Evolutionary conservation across 2,329 filamentous ascomycete genomes (phyloP).

Genomic region (Xylaria sp.): DNA sequence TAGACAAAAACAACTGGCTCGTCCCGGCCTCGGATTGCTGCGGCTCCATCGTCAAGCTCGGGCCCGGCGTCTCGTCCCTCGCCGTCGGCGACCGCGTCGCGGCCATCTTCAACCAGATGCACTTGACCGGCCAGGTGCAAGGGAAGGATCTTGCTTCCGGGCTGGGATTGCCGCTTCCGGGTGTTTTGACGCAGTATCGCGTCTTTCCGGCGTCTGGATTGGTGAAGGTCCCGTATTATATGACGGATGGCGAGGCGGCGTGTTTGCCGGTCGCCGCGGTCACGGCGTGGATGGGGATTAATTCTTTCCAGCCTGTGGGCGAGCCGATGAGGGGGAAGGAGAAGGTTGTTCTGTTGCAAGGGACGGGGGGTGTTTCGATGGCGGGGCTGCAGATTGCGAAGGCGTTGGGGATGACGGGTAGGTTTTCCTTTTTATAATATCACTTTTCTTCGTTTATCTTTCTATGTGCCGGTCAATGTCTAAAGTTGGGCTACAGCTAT

Average conservation of each 20-base stretch:
- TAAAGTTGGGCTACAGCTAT: conserved; percentile 15
- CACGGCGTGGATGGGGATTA: conserved; percentile 62
- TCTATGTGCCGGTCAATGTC: neutral
- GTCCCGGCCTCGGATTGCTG: conserved; percentile 69
- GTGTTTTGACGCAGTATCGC: conserved; percentile 54
- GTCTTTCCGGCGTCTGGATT: conserved; percentile 53
- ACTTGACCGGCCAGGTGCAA: conserved; percentile 54
- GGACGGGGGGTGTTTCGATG: conserved; percentile 50
- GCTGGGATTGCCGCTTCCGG: conserved; percentile 55
- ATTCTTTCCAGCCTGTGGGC: conserved; percentile 52
- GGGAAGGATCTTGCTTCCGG: conserved; percentile 51
- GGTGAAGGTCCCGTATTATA: conserved; percentile 50
- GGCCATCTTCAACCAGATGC: conserved; percentile 55
- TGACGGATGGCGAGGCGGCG: conserved; percentile 54
- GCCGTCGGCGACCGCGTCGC: conserved; percentile 58
- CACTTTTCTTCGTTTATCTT: neutral
- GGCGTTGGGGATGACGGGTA: conserved; percentile 45
- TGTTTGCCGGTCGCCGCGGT: conserved; percentile 57
- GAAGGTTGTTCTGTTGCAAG: conserved; percentile 47
- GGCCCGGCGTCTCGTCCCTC: conserved; percentile 38
- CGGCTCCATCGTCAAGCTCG: conserved; percentile 51
- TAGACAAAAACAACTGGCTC: conserved; percentile 39
- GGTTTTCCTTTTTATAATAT: conserved; percentile 16
- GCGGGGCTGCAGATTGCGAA: conserved; percentile 50
- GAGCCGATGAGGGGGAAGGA: conserved; percentile 41